phyloP scores from a whole-genome alignment of 768 basidiomycete genomes.

The Xanthoconium purpureum region DNA sequence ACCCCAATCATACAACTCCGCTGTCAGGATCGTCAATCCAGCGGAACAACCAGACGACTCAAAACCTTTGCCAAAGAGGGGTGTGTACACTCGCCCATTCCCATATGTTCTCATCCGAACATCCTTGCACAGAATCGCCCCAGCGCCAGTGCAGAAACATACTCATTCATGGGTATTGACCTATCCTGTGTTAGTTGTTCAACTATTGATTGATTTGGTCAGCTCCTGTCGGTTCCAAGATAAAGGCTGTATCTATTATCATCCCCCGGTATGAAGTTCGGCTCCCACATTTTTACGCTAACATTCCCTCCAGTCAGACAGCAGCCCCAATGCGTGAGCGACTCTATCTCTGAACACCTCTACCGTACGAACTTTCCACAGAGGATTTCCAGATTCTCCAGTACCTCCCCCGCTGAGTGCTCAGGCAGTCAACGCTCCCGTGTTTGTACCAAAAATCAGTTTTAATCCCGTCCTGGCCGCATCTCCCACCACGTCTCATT shows the following conservation, averaged over 20 bases:
- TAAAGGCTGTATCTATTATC: constrained; percentile 81
- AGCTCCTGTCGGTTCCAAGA: constrained; percentile 85
- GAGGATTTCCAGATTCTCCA: constrained; percentile 46
- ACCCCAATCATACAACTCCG: constrained; percentile 54
- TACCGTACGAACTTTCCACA: constrained; percentile 17
- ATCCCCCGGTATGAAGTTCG: constrained; percentile 56
- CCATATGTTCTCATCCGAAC: constrained; percentile 4
- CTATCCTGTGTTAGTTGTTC: neutral
- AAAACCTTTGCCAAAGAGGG: constrained; percentile 50
- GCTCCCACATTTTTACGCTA: constrained; percentile 8
- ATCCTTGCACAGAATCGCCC: constrained; percentile 48
- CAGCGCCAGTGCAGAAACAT: constrained; percentile 89
- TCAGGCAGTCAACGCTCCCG: constrained; percentile 77
- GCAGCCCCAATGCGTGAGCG: constrained; percentile 27
- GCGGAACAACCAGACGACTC: constrained; percentile 39
- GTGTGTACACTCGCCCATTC: constrained; percentile 35
- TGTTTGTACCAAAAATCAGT: constrained; percentile 72
- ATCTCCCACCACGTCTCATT: constrained; percentile 23
- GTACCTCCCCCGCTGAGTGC: constrained; percentile 44
- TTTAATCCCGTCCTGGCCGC: constrained; percentile 39
- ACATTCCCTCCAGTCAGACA: constrained; percentile 20
- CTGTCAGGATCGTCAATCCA: constrained; percentile 73
- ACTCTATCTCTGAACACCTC: neutral
- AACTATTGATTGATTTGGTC: neutral
- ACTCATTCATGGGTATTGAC: constrained; percentile 78